Base-by-base conservation (phyloP, 345 rosid species). In the Brassica carinata region DNA sequence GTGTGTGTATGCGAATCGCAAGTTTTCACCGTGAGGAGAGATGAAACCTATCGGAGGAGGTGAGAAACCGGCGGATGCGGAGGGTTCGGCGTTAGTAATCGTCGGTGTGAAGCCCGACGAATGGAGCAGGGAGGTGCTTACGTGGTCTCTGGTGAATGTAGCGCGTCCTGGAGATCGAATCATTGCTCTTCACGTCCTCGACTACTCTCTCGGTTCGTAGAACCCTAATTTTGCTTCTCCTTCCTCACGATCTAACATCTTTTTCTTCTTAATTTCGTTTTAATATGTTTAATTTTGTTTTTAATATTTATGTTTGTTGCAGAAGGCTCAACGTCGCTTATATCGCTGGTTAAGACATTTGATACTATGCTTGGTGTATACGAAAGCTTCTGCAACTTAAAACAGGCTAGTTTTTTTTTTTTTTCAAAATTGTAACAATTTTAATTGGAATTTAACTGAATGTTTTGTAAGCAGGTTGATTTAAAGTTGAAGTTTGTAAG, bases 301-400 rank as follows among this genome's bases (percentile, higher is more conserved):
- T 5, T 5, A 33, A 33, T 7, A 40, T 40, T 40, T 40, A 9
- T 18, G 0, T 18, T 68, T 75, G 71, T 73, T 73, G 83, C 43
- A 90, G 99, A 90, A 30, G 89, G 89, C 62, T 85, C 94, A 8
- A 77, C 92, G 17, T 91, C 98, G 73, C 84, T 91, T 70, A 80
- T 95, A 4, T 86, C 94, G 69, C 84, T 89, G 14, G 93, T 95
- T 53, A 87, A 84, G 82, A 87, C 85, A 14, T 91, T 95, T 73
- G 99, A 95, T 78, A 87, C 89, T 26, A 81, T 90, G 79, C 87
- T 95, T 58, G 88, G 90, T 7, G 98, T 89, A 1, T 91, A 91
- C 58, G 97, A 95, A 85, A 96, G 99, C 67, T 93, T 95, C 93
- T 95, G 99, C 93, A 90, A 91, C 84, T 82, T 95, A 82, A 95